Percentiles rank a stretch among this genome's conserved stretches.
Evolutionary conservation across 2,329 filamentous ascomycete species (phyloP).

Genomic region (Aspergillus sp.): DNA sequence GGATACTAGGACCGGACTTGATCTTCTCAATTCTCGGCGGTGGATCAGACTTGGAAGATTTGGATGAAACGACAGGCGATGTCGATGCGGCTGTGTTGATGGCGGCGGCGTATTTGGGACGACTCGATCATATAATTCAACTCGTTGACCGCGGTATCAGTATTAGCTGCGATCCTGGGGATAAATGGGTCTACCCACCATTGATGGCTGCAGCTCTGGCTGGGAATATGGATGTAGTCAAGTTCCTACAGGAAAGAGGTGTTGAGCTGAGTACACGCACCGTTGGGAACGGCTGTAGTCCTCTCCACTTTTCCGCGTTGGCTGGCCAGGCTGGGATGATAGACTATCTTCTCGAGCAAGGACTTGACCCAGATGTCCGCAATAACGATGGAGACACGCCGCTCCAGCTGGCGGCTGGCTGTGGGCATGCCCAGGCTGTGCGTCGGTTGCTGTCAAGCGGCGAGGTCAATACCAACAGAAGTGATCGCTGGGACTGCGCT

Average conservation of each 20-base stretch:
- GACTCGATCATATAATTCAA: not conserved
- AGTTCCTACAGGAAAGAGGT: not conserved
- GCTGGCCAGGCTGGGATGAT: not conserved
- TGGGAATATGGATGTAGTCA: not conserved
- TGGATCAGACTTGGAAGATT: not conserved
- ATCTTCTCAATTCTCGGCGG: not conserved
- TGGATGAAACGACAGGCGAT: not conserved
- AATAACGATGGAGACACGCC: conserved; percentile 1
- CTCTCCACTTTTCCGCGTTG: not conserved
- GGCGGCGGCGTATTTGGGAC: conserved; percentile 1
- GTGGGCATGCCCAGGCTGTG: not conserved
- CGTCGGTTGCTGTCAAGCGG: not conserved
- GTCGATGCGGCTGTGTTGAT: not conserved
- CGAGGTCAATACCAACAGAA: not conserved
- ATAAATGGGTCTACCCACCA: not conserved
- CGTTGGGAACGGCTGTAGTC: not conserved
- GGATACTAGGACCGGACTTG: not conserved
- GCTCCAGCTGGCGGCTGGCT: not conserved
- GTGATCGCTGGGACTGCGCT: not conserved
- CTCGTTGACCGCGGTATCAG: not conserved
- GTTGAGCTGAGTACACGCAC: not conserved
- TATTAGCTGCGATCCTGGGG: not conserved
- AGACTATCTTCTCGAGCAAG: not conserved
- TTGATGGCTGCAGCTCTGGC: not conserved
- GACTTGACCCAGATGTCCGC: not conserved